Conservation (phyloP, 1,284 basidiomycete genomes). For the Schizophyllum amplum region DNA sequence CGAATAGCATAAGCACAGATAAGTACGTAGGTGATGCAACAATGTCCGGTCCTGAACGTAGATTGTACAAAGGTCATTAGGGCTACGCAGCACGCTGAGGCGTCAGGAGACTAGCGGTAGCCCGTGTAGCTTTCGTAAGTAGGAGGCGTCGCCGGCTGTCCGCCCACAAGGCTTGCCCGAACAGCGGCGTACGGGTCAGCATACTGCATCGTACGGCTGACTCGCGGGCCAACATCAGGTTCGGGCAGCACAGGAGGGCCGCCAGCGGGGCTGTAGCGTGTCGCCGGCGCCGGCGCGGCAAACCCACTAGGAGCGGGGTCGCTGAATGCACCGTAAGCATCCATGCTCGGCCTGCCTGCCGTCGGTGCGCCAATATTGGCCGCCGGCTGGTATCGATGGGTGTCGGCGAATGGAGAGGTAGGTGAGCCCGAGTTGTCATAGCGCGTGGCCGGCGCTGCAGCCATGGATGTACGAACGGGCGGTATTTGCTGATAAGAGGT, state of each 20-base stretch:
- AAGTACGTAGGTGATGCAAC: conserved; percentile 1
- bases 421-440: conserved; percentile 30
- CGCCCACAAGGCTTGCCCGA: conserved; percentile 29
- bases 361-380: conserved; percentile 21
- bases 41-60: neutral
- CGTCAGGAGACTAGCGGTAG: conserved; percentile 24
- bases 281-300: conserved; percentile 16
- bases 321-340: conserved; percentile 81
- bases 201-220: conserved; percentile 85
- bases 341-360: conserved; percentile 61
- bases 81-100: conserved; percentile 5
- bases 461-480: conserved; percentile 22
- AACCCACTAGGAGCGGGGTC: conserved; percentile 72
- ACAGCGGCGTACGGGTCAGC: conserved; percentile 77
- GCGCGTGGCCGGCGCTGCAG: conserved; percentile 15
- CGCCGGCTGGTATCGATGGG: conserved; percentile 31
- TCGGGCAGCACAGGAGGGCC: conserved; percentile 26
- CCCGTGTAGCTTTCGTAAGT: conserved; percentile 43
- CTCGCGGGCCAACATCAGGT: conserved; percentile 36
- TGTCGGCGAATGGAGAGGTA: conserved; percentile 45
- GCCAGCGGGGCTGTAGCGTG: neutral
- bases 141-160: conserved; percentile 26
- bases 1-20: neutral
- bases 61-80: conserved; percentile 7
- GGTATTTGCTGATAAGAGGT: conserved; percentile 38